A percentile compares a stretch with the other conserved stretches of the same genome.
phyloP scores from a whole-genome alignment of 2,329 filamentous ascomycete species.

The Trichoderma gracile region DNA sequence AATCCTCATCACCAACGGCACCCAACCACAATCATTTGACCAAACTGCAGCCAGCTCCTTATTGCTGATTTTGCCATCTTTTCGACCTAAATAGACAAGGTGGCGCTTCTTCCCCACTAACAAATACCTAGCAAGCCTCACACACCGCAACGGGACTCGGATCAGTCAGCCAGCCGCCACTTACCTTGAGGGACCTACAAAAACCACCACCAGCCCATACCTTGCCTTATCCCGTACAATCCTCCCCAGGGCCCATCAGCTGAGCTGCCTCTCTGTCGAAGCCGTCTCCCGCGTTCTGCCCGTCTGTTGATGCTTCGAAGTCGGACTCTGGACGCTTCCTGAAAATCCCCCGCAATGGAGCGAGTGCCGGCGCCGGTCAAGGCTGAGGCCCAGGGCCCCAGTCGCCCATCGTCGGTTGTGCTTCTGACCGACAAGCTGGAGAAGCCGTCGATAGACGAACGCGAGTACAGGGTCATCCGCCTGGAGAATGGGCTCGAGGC shows the following conservation, averaged over 20 bases:
- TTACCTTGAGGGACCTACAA: constrained; percentile 22
- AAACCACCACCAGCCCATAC: background rate
- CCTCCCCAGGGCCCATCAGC: background rate
- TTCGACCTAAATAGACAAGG: constrained; percentile 14
- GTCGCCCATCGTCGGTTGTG: constrained; percentile 38
- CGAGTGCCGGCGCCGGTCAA: constrained; percentile 21
- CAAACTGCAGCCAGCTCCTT: constrained; percentile 1
- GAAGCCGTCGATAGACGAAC: constrained; percentile 81
- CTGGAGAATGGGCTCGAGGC: constrained; percentile 87
- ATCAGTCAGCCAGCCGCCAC: constrained; percentile 19
- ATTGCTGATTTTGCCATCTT: constrained; percentile 5
- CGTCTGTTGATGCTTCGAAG: background rate
- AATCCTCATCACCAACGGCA: background rate
- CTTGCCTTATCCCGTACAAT: background rate
- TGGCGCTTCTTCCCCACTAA: constrained; percentile 21
- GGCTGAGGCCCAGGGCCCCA: constrained; percentile 27
- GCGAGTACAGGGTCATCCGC: constrained; percentile 82
- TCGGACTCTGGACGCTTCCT: background rate
- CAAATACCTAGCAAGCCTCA: constrained; percentile 7
- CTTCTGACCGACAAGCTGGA: constrained; percentile 70
- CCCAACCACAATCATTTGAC: background rate
- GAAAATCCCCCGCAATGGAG: constrained; percentile 22
- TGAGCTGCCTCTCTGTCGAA: constrained; percentile 17
- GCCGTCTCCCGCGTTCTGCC: background rate
- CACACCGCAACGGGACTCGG: constrained; percentile 23